Percentiles rank a stretch among this genome's conserved stretches.
Conservation (phyloP, 2,329 filamentous ascomycete species). For the Calycina marina region DNA sequence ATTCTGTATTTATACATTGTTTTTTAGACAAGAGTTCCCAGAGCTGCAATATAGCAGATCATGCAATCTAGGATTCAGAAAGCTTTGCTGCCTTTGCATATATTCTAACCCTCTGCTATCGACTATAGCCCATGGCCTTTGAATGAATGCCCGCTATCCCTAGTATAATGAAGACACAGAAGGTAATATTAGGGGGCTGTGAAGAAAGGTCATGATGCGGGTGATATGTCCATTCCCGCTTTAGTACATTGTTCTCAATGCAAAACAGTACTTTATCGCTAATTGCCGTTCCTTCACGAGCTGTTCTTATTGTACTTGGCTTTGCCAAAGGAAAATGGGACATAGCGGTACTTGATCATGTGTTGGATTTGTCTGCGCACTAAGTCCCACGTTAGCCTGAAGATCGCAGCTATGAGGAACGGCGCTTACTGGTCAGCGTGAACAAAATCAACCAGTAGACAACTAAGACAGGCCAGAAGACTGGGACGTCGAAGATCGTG, state of each 20-base stretch:
- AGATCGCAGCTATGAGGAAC: neutral
- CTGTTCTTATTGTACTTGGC: constrained; percentile 58
- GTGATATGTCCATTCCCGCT: neutral
- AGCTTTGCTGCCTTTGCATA: too few species aligned
- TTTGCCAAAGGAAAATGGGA: constrained; percentile 88
- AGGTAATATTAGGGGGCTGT: constrained; percentile 13
- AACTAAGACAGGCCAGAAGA: constrained; percentile 97
- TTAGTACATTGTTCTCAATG: constrained; percentile 5
- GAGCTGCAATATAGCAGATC: too few species aligned
- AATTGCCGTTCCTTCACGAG: constrained; percentile 16
- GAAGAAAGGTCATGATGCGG: constrained; percentile 10
- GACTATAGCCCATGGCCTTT: too few species aligned
- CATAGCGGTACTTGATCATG: constrained; percentile 99
- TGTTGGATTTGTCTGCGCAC: constrained; percentile 99
- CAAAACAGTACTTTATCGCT: constrained; percentile 3
- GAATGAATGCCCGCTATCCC: too few species aligned
- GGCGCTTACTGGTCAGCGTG: constrained; percentile 71
- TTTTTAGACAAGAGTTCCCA: too few species aligned
- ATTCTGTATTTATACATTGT: too few species aligned
- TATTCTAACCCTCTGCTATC: too few species aligned
- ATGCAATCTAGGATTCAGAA: too few species aligned
- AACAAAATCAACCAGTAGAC: constrained; percentile 99
- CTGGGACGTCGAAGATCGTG: constrained; percentile 85
- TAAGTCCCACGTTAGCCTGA: constrained; percentile 24
- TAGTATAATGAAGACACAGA: constrained; percentile 10